Evolutionary conservation across 2,329 filamentous ascomycete genomes (phyloP), one percentile per base, ranked within the genome.

Genomic region (Clarireedia hainanense): DNA sequence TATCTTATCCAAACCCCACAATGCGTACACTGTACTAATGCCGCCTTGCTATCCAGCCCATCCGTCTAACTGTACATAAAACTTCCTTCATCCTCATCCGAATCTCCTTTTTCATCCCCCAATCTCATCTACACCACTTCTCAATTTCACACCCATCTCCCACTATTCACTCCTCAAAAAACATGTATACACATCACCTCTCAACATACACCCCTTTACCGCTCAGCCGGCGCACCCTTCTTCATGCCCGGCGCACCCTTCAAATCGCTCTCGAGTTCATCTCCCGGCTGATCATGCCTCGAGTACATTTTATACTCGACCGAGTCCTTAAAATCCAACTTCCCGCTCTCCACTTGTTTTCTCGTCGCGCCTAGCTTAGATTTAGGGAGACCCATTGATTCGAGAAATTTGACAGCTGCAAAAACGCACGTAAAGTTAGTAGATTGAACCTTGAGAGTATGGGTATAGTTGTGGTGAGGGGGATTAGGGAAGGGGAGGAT

Each of bases 321-420:
- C 9, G 76, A 76, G 46, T 73, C 80, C 58, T 76, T 75, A 65
- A 82, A 80, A 61, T 80, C 78, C 34, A 85, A 71, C 68, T 80
- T 81, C 50, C 80, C 78, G 63, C 75, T 73, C 71, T 85, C 82
- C 47, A 85, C 80, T 64, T 85, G 78, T 59, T 78, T 77, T 52
- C 82, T 72, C 2, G 81, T 85, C 3, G 75, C 76, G 1, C 73
- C 71, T 46, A 83, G 72, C 73, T 84, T 79, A 24, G 80, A 78
- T 64, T 78, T 75, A 0, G 82, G 80, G n/a, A 86, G 72, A 50
- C 82, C 83, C 83, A 85, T 86, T 5, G 80, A 83, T 66, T 83
- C 78, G 50, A 86, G 73, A 71, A 81, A 85, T 24, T 72, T 65
- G 49, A 84, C 77, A 53, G 80, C 80, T 83, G 14, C 20, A 9